Evolutionary conservation across 805 yeast species (phyloP).

Genomic region (Zygosaccharomyces pseudorouxii): DNA sequence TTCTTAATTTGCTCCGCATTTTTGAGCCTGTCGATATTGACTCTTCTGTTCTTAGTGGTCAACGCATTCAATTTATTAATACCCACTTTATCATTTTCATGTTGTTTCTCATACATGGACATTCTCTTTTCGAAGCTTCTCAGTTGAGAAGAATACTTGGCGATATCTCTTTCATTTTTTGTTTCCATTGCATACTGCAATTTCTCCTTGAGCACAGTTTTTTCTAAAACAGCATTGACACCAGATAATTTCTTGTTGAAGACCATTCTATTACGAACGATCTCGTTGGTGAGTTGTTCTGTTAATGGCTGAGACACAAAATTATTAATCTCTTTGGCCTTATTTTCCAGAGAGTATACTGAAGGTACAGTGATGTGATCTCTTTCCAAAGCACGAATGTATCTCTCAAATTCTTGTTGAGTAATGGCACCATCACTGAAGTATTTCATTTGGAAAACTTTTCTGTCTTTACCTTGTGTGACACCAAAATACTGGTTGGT

Average conservation of each 20-base stretch:
- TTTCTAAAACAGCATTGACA: constrained; percentile 70
- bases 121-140: constrained; percentile 39
- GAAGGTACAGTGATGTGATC: constrained; percentile 52
- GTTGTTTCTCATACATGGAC: constrained; percentile 36
- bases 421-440: constrained; percentile 76
- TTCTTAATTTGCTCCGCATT: constrained; percentile 69
- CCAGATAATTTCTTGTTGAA: constrained; percentile 56
- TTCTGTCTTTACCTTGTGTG: constrained; percentile 76
- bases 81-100: constrained; percentile 39
- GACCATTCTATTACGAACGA: constrained; percentile 67
- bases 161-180: constrained; percentile 41
- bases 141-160: constrained; percentile 46
- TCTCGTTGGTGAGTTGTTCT: constrained; percentile 67
- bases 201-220: constrained; percentile 67
- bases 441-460: constrained; percentile 68
- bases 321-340: constrained; percentile 54
- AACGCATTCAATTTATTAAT: constrained; percentile 57
- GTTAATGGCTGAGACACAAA: constrained; percentile 66
- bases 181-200: constrained; percentile 68
- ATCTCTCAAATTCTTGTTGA: constrained; percentile 67
- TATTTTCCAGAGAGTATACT: constrained; percentile 57
- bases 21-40: constrained; percentile 71
- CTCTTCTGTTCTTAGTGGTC: constrained; percentile 78
- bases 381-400: constrained; percentile 54
- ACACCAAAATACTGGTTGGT: constrained; percentile 62